Conservation (phyloP, 106 monocot species). For the Narthecium ossifragum region DNA sequence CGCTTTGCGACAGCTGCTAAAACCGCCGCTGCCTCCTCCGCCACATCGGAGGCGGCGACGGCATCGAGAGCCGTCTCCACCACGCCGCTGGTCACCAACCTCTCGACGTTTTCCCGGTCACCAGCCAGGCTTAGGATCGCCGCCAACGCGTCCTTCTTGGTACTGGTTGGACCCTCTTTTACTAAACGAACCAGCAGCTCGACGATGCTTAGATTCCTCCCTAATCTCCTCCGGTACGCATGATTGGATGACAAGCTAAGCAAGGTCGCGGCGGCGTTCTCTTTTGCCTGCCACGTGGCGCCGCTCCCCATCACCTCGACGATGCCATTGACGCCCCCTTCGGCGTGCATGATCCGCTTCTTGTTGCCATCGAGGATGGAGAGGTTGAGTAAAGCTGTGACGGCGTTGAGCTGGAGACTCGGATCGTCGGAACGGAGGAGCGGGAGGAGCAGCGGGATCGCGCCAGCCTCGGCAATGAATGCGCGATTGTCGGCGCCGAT, state of each 20-base stretch:
- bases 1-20: slow-evolving; percentile 59
- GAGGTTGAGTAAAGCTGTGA: slow-evolving; percentile 80
- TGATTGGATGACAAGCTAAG: slow-evolving; percentile 46
- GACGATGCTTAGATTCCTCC: slow-evolving; percentile 26
- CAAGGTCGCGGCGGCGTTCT: slow-evolving; percentile 67
- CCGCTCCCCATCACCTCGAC: slow-evolving; percentile 37
- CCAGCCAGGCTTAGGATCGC: slow-evolving; percentile 62
- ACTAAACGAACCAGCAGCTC: slow-evolving; percentile 39
- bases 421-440: slow-evolving; percentile 39
- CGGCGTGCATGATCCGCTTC: slow-evolving; percentile 53
- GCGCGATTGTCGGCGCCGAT: slow-evolving; percentile 46
- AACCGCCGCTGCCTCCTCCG: slow-evolving; percentile 50
- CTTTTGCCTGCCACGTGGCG: slow-evolving; percentile 64
- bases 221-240: slow-evolving; percentile 50
- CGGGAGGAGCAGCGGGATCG: slow-evolving; percentile 60
- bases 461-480: slow-evolving; percentile 72
- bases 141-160: slow-evolving; percentile 52
- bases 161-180: slow-evolving; percentile 32
- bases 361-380: slow-evolving; percentile 83
- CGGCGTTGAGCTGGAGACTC: slow-evolving; percentile 58
- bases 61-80: slow-evolving; percentile 39
- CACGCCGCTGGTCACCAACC: slow-evolving; percentile 38
- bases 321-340: slow-evolving; percentile 50
- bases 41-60: slow-evolving; percentile 19
- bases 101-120: slow-evolving; percentile 51